phyloP scores from a whole-genome alignment of 805 yeast species.

The Metschnikowia dekortorum region DNA sequence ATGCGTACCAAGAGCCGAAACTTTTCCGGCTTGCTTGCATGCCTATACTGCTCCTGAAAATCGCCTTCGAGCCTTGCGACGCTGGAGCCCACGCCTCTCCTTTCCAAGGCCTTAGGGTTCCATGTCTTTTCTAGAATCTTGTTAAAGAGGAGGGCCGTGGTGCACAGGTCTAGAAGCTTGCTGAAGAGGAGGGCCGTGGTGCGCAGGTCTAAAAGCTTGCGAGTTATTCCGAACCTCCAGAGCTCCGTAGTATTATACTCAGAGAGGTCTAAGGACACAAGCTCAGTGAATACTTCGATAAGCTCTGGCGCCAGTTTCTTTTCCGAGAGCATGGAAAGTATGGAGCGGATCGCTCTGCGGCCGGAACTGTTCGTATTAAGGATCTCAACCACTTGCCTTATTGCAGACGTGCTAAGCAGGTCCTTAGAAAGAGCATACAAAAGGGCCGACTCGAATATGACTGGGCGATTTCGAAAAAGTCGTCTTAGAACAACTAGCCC shows the following conservation, averaged over 20 bases:
- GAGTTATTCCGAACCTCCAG: slow-evolving; percentile 13
- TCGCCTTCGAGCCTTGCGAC: slow-evolving; percentile 6
- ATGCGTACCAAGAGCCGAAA: slow-evolving; percentile 24
- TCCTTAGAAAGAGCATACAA: neutral
- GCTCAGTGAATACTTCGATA: neutral
- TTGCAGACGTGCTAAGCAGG: neutral
- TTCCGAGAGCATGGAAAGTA: neutral
- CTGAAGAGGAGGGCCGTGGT: slow-evolving; percentile 7
- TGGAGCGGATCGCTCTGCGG: neutral
- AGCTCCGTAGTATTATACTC: slow-evolving; percentile 13
- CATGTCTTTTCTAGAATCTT: slow-evolving; percentile 13
- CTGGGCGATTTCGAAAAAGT: neutral
- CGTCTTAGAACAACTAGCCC: neutral
- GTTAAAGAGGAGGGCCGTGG: slow-evolving; percentile 10
- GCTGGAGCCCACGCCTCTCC: neutral
- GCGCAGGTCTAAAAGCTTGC: slow-evolving; percentile 7
- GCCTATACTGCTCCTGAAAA: slow-evolving; percentile 12
- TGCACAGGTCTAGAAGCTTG: slow-evolving; percentile 7
- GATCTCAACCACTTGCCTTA: neutral
- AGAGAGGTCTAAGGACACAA: slow-evolving; percentile 4
- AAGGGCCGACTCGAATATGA: neutral
- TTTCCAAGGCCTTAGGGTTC: slow-evolving; percentile 6
- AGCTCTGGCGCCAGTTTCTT: neutral
- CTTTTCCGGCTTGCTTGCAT: slow-evolving; percentile 16
- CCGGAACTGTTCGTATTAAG: neutral